phyloP scores from a whole-genome alignment of 257 asterid species.

The Penstemon barbatus region DNA sequence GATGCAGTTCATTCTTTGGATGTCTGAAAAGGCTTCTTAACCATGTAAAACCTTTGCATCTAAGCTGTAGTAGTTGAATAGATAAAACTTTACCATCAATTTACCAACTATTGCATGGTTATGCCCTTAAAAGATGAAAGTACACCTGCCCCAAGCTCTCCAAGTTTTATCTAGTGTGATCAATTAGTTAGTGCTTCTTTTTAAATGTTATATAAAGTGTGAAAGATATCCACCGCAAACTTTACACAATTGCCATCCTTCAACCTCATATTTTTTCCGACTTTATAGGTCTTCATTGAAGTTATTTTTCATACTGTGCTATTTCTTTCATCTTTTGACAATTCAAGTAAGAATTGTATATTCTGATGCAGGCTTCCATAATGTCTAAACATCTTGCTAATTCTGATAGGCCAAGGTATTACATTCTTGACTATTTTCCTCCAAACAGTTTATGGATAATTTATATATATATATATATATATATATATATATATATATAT shows the following conservation, averaged over 20 bases:
- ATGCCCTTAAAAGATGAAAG: no score
- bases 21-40: conserved; percentile 4
- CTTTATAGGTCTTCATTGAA: background rate
- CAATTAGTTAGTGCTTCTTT: no score
- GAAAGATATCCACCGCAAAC: no score
- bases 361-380: conserved; percentile 63
- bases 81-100: no score
- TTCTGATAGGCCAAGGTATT: conserved; percentile 71
- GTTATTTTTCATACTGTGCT: background rate
- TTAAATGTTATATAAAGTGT: no score
- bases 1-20: background rate
- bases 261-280: background rate
- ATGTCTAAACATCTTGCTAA: conserved; percentile 69
- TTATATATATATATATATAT: no score
- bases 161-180: no score
- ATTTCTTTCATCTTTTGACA: conserved; percentile 11
- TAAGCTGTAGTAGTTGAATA: background rate
- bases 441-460: background rate
- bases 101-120: no score
- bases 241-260: background rate
- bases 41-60: background rate
- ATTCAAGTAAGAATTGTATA: conserved; percentile 10
- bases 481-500: no score
- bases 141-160: no score
- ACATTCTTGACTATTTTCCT: conserved; percentile 22